phyloP scores from a whole-genome alignment of 2,329 filamentous ascomycete genomes.

The Neonectria hederae region DNA sequence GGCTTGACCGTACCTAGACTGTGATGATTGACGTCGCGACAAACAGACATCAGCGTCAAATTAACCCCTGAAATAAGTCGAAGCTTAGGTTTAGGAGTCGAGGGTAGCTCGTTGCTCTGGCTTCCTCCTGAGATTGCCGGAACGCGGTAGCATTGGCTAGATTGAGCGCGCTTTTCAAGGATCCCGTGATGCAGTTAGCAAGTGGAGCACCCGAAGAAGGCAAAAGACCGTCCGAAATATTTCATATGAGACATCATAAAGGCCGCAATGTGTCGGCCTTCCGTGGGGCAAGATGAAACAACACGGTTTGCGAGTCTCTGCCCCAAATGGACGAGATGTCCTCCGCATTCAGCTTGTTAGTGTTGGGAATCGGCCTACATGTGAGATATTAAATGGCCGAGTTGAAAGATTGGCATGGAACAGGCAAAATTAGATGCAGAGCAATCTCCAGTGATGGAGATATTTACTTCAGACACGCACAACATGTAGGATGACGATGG shows the following conservation, averaged over 20 bases:
- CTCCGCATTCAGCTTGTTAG: too few relatives aligned
- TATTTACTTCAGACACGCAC: too few relatives aligned
- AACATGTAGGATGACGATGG: too few relatives aligned
- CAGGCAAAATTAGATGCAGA: too few relatives aligned
- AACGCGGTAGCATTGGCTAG: background rate
- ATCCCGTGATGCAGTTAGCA: background rate
- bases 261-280: background rate
- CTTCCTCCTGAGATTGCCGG: background rate
- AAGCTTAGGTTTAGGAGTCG: background rate
- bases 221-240: background rate
- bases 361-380: too few relatives aligned
- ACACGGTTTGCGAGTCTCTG: background rate
- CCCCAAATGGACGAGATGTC: background rate
- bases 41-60: background rate
- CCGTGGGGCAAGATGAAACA: background rate
- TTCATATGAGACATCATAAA: background rate
- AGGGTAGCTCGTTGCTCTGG: background rate
- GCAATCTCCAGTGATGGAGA: too few relatives aligned
- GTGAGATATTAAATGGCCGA: too few relatives aligned
- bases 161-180: background rate
- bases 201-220: background rate
- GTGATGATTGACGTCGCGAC: background rate
- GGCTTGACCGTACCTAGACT: background rate
- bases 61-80: background rate
- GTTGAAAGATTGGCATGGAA: too few relatives aligned